A percentile compares a stretch with the other conserved stretches of the same genome.
phyloP scores from a whole-genome alignment of 495 filamentous ascomycete species.

The Clohesyomyces aquaticus region DNA sequence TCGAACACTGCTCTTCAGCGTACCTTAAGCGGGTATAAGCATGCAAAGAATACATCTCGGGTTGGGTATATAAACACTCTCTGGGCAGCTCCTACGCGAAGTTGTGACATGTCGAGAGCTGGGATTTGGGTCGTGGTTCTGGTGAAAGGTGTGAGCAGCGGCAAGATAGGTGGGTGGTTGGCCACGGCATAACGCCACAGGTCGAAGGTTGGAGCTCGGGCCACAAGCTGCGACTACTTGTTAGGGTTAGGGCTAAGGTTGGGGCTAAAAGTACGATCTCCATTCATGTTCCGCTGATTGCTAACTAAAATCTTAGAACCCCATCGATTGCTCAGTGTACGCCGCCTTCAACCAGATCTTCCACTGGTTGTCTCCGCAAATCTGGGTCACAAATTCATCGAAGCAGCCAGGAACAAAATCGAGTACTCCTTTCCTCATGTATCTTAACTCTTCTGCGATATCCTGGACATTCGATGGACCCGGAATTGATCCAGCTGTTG shows the following conservation, averaged over 20 bases:
- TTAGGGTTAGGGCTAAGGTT: too few relatives aligned
- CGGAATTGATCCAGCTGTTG: conserved; percentile 32
- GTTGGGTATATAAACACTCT: conserved; percentile 17
- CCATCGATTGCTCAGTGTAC: too few relatives aligned
- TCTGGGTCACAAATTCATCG: too few relatives aligned
- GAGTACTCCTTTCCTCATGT: conserved; percentile 16
- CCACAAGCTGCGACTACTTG: not conserved
- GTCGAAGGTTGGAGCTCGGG: not conserved
- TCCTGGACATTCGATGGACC: conserved; percentile 17
- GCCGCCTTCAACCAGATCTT: too few relatives aligned
- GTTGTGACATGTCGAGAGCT: conserved; percentile 5
- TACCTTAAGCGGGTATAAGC: conserved; percentile 62
- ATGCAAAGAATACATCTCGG: conserved; percentile 41
- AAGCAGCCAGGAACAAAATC: too few relatives aligned
- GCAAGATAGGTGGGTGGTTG: too few relatives aligned
- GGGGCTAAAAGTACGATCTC: too few relatives aligned
- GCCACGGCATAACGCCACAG: not conserved
- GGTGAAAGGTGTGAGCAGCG: too few relatives aligned
- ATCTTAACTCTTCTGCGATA: conserved; percentile 35
- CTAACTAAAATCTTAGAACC: too few relatives aligned
- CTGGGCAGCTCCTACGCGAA: conserved; percentile 2
- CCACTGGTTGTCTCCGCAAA: too few relatives aligned
- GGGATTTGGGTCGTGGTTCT: not conserved
- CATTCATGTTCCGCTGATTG: too few relatives aligned
- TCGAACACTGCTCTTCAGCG: not conserved